A percentile compares a stretch with the other conserved stretches of the same genome.
Evolutionary conservation across 1,139 yeast genomes (phyloP).

Genomic region (Chernovozyma aurita): DNA sequence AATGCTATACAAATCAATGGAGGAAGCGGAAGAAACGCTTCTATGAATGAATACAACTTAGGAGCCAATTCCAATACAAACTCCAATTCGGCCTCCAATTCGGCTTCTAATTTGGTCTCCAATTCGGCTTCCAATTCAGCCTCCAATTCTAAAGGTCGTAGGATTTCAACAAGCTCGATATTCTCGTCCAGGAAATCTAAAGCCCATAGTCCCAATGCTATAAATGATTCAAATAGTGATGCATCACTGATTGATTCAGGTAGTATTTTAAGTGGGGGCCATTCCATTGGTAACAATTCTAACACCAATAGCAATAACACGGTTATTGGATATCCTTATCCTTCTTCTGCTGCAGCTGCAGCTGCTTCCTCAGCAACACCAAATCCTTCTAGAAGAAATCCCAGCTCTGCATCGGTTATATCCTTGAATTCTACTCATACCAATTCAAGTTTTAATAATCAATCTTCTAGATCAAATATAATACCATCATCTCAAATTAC

Average conservation of each 20-base stretch:
- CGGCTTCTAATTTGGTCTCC: too few relatives aligned
- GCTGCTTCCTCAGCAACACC: neutral
- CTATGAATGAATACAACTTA: neutral
- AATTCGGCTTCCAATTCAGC: too few relatives aligned
- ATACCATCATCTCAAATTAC: slow-evolving; percentile 30
- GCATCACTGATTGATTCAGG: slow-evolving; percentile 32
- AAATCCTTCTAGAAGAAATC: neutral
- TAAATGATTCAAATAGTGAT: slow-evolving; percentile 28
- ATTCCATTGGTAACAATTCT: slow-evolving; percentile 2
- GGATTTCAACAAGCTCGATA: slow-evolving; percentile 37
- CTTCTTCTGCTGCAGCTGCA: neutral
- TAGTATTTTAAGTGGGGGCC: slow-evolving; percentile 18
- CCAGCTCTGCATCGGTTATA: slow-evolving; percentile 3
- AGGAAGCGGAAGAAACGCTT: slow-evolving; percentile 6
- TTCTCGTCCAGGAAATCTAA: slow-evolving; percentile 16
- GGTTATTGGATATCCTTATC: slow-evolving; percentile 1
- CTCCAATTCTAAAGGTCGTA: slow-evolving; percentile 11
- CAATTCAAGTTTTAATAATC: neutral
- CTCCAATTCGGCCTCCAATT: slow-evolving; percentile 6
- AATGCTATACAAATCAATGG: slow-evolving; percentile 7
- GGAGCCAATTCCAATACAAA: slow-evolving; percentile 3
- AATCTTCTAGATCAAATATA: slow-evolving; percentile 13
- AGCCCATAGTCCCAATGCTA: slow-evolving; percentile 3
- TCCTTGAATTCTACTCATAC: slow-evolving; percentile 5
- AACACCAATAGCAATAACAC: neutral